phyloP scores from a whole-genome alignment of 345 rosid species.

The Stellera chamaejasme region DNA sequence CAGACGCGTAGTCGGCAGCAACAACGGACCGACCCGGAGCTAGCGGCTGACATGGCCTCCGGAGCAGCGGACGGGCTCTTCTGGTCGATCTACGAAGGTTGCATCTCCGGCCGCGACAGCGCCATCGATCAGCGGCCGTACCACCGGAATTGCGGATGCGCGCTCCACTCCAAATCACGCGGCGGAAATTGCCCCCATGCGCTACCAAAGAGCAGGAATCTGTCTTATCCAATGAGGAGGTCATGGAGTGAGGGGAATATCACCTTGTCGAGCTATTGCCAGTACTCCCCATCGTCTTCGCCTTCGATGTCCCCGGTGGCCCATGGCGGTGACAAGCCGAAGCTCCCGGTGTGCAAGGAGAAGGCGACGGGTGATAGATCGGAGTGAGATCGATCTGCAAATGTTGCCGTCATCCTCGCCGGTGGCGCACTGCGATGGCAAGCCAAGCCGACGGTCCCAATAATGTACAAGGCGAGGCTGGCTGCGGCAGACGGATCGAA shows the following conservation, averaged over 20 bases:
- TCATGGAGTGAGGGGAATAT: slow-evolving; percentile 65
- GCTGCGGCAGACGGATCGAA: too few species aligned
- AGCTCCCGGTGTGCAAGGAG: too few species aligned
- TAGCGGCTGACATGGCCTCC: slow-evolving; percentile 24
- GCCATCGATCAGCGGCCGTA: slow-evolving; percentile 54
- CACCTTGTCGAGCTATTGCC: slow-evolving; percentile 24
- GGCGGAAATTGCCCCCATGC: slow-evolving; percentile 21
- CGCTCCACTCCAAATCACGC: slow-evolving; percentile 31
- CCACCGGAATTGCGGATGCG: slow-evolving; percentile 57
- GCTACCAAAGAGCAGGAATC: slow-evolving; percentile 17
- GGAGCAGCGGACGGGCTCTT: slow-evolving; percentile 53
- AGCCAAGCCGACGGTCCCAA: too few species aligned
- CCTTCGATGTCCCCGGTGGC: slow-evolving; percentile 12
- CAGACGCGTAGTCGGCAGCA: too few species aligned
- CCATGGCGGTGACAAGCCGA: neutral
- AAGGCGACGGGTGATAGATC: too few species aligned
- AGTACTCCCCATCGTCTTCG: slow-evolving; percentile 38
- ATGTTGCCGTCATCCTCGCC: slow-evolving; percentile 19
- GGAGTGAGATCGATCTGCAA: too few species aligned
- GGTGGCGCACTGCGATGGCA: neutral
- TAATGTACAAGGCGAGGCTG: too few species aligned
- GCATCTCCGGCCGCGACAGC: slow-evolving; percentile 38
- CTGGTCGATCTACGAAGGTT: slow-evolving; percentile 43
- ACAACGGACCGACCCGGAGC: too few species aligned
- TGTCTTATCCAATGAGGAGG: slow-evolving; percentile 47